Conservation (phyloP, 208 protist genomes). For the Naegleria fowleri region DNA sequence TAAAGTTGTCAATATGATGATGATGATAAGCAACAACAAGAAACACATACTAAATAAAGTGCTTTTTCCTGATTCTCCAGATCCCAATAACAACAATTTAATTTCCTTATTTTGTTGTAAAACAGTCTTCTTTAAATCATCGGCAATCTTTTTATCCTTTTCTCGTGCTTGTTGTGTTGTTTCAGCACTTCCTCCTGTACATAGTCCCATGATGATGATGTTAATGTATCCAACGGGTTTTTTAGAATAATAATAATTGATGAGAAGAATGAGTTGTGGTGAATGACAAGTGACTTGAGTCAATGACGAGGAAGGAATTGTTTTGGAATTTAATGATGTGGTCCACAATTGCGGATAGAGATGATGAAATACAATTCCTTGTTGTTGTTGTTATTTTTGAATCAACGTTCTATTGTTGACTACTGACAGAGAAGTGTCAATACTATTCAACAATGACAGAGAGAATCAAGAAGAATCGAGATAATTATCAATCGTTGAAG, state of each 20-base stretch:
- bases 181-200: neutral
- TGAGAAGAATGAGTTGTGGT: too few species aligned
- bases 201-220: neutral
- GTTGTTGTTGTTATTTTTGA: neutral
- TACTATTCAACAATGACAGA: too few species aligned
- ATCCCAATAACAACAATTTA: slow-evolving; percentile 38
- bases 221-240: too few species aligned
- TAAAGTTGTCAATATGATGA: neutral
- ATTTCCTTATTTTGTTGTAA: slow-evolving; percentile 25
- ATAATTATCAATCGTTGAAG: too few species aligned
- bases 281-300: too few species aligned
- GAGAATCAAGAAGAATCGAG: too few species aligned
- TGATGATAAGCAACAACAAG: neutral
- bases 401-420: neutral
- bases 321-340: neutral
- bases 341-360: neutral
- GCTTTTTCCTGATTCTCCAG: slow-evolving; percentile 36
- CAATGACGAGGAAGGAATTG: too few species aligned
- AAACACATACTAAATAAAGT: neutral
- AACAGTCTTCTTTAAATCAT: neutral
- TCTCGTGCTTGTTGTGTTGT: neutral
- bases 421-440: neutral
- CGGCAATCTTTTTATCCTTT: neutral
- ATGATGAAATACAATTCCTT: neutral
- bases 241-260: too few species aligned